Base-by-base conservation (phyloP, 176 grass and related monocot species). In the Bonia amplexicaulis region DNA sequence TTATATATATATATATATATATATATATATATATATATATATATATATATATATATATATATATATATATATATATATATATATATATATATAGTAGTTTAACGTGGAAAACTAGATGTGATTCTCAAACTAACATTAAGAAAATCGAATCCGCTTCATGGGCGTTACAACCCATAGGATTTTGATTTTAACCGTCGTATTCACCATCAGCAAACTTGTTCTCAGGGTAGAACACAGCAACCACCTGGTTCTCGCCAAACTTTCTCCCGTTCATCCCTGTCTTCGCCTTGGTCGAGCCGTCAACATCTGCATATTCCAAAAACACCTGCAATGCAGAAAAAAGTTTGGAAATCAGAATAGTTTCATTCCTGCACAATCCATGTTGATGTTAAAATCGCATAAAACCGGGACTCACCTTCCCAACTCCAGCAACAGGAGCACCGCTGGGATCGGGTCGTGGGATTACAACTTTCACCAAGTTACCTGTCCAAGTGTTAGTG, bases 301-400 rank as follows among this genome's bases (percentile, higher is more conserved):
- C 95, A 3, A 85, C 82, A 81, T 97, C 95, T 86, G 87, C 92
- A 91, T 85, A 97, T 88, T 97, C 95, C 92, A 97, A 85, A 93
- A 91, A 95, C 76, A 97, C 95, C 95, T 97, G 87, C 65, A 86
- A 73, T 2, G 3, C 13, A 29, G 19, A 31, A 16, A 64, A 62
- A 19, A 12, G 19, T 14, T 60, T 4, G 60, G 5, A 45, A 6
- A 37, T 89, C 52, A 68, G 40, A 65, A 54, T 53, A n/a, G 6
- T 63, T 69, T 5, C 0, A 9, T 20, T 15, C 35, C 15, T 15
- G 27, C 11, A 39, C 14, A 40, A 51, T 20, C 31, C 2, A 44
- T 10, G 42, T 44, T 44, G 67, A 69, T 79, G 42, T 19, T 15
- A 23, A 35, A 69, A n/a, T 27, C 7, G 12, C 12, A 19, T 59